Evolutionary conservation across 257 asterid genomes (phyloP).

Genomic region (Solanum virginianum): DNA sequence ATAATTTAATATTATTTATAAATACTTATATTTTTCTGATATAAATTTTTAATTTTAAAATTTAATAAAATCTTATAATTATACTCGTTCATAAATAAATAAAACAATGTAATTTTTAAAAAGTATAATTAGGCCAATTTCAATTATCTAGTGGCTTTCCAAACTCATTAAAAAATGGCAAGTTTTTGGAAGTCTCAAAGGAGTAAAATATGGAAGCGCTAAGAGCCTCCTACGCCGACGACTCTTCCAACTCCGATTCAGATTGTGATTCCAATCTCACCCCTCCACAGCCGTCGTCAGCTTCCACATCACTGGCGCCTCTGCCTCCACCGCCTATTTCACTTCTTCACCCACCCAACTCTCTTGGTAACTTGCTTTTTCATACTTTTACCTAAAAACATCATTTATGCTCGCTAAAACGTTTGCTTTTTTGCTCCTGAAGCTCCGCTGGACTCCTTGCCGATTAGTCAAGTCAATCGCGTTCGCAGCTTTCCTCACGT

Average conservation of each 20-base stretch:
- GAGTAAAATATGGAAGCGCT: slow-evolving; percentile 54
- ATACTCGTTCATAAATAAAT: too few species aligned
- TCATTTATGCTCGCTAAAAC: neutral
- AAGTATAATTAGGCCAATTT: too few species aligned
- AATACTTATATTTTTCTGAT: too few species aligned
- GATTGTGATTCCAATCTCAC: slow-evolving; percentile 37
- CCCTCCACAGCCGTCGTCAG: slow-evolving; percentile 14
- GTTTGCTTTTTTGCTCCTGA: slow-evolving; percentile 28
- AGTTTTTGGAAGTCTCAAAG: neutral
- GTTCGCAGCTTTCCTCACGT: slow-evolving; percentile 80
- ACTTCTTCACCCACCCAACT: slow-evolving; percentile 55
- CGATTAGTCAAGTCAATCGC: slow-evolving; percentile 30
- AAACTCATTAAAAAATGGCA: too few species aligned
- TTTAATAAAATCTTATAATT: too few species aligned
- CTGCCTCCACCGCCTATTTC: slow-evolving; percentile 82
- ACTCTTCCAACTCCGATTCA: slow-evolving; percentile 54
- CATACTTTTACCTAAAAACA: too few species aligned
- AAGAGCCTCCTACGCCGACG: slow-evolving; percentile 63
- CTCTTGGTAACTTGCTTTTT: slow-evolving; percentile 24
- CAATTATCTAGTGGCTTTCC: too few species aligned
- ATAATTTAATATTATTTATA: too few species aligned
- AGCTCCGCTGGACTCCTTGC: slow-evolving; percentile 35
- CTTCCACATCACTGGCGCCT: slow-evolving; percentile 6
- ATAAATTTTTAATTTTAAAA: too few species aligned
- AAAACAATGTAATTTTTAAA: too few species aligned